phyloP scores from a whole-genome alignment of 495 filamentous ascomycete genomes.

The Penicillium manginii region DNA sequence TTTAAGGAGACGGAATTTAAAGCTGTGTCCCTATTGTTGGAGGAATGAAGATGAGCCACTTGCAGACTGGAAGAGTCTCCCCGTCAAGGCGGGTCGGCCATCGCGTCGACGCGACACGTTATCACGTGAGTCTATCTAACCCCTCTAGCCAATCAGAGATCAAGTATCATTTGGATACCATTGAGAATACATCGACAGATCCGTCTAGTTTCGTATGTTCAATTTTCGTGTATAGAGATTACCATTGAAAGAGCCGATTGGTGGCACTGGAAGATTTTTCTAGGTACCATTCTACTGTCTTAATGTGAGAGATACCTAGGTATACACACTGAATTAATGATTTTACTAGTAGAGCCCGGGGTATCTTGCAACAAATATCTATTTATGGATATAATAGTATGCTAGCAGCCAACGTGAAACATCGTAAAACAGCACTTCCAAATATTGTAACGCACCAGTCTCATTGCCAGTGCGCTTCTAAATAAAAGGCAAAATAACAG shows the following conservation, averaged over 20 bases:
- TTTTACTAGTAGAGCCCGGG: too few relatives aligned
- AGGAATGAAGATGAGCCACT: not conserved
- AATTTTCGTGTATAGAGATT: too few relatives aligned
- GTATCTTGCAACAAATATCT: too few relatives aligned
- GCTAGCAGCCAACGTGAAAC: not conserved
- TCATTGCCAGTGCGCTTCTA: constrained; percentile 3
- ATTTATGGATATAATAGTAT: too few relatives aligned
- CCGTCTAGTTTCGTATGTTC: too few relatives aligned
- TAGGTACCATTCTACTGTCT: too few relatives aligned
- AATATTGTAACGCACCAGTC: too few relatives aligned
- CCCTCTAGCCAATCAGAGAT: not conserved
- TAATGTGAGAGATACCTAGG: too few relatives aligned
- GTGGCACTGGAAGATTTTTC: too few relatives aligned
- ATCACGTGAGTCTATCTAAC: constrained; percentile 16
- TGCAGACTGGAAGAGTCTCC: not conserved
- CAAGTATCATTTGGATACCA: not conserved
- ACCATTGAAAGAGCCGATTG: too few relatives aligned
- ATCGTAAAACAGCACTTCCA: not conserved
- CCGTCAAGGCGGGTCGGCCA: not conserved
- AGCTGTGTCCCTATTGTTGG: not conserved
- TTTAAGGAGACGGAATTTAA: constrained; percentile 4
- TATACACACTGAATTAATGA: too few relatives aligned
- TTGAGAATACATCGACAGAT: too few relatives aligned
- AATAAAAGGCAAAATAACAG: constrained; percentile 41
- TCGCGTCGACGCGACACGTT: constrained; percentile 29